A percentile compares a stretch with the other conserved stretches of the same genome.
Conservation (phyloP, 2,329 filamentous ascomycete species). For the Clonostachys rosea region DNA sequence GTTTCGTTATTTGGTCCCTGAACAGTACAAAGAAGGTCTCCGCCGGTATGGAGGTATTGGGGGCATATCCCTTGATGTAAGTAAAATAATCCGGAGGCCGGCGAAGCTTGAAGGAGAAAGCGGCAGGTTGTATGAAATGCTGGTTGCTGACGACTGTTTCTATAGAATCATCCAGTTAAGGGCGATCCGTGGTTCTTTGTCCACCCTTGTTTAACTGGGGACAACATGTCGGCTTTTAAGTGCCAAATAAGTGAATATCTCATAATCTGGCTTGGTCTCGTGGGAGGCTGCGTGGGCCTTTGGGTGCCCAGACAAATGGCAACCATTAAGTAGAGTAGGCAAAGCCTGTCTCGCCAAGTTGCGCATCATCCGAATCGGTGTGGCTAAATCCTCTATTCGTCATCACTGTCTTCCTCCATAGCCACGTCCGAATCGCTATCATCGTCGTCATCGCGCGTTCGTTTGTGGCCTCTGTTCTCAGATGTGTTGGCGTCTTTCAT, state of each 20-base stretch:
- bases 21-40: conserved; percentile 57
- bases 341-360: not conserved
- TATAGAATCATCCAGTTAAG: conserved; percentile 77
- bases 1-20: conserved; percentile 66
- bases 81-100: conserved; percentile 26
- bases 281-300: conserved; percentile 76
- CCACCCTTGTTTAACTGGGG: conserved; percentile 85
- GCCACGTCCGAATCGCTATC: conserved; percentile 65
- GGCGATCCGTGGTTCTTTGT: conserved; percentile 81
- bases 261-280: conserved; percentile 82
- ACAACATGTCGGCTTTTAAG: conserved; percentile 67
- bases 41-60: conserved; percentile 60
- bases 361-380: not conserved
- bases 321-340: conserved; percentile 22
- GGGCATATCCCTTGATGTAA: conserved; percentile 72
- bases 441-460: conserved; percentile 63
- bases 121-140: no score
- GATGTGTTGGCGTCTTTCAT: conserved; percentile 47
- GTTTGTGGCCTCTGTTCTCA: conserved; percentile 62
- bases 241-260: conserved; percentile 68
- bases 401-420: conserved; percentile 69
- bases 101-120: conserved; percentile 6
- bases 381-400: conserved; percentile 45
- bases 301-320: conserved; percentile 73
- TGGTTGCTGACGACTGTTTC: conserved; percentile 15